phyloP scores from a whole-genome alignment of 306 rosid species.

The Gynostemma pentaphyllum region DNA sequence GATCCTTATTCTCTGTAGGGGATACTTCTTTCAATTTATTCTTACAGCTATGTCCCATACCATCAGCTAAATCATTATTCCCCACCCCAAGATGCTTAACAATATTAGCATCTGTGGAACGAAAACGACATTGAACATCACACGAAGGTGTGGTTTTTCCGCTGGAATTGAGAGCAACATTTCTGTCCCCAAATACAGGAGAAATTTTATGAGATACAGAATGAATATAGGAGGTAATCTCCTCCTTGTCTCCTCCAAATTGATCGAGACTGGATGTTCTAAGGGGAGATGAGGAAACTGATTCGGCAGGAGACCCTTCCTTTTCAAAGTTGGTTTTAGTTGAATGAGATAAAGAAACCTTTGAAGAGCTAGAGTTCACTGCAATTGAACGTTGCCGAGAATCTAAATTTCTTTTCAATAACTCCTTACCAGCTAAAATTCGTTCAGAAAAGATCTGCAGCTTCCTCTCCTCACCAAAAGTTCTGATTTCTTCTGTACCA shows the following conservation, averaged over 20 bases:
- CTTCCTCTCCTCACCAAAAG: conserved; percentile 23
- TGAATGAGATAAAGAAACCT: conserved; percentile 47
- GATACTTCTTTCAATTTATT: conserved; percentile 25
- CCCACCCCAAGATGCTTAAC: conserved; percentile 19
- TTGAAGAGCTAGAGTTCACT: conserved; percentile 71
- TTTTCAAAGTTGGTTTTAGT: conserved; percentile 34
- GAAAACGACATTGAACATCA: conserved; percentile 26
- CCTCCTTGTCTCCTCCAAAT: conserved; percentile 19
- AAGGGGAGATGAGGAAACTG: conserved; percentile 66
- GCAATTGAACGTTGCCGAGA: conserved; percentile 29
- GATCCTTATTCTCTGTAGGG: conserved; percentile 25
- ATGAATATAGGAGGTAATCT: conserved; percentile 9
- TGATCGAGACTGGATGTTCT: conserved; percentile 34
- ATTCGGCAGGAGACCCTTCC: conserved; percentile 60
- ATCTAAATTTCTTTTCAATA: conserved; percentile 28
- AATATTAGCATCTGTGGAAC: conserved; percentile 15
- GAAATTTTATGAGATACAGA: conserved; percentile 28
- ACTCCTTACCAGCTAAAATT: conserved; percentile 25
- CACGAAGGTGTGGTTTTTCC: conserved; percentile 21
- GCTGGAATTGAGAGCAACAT: conserved; percentile 23
- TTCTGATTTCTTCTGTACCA: conserved; percentile 17
- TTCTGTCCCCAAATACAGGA: conserved; percentile 15
- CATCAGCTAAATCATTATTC: conserved; percentile 16
- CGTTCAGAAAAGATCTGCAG: conserved; percentile 21
- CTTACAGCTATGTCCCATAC: conserved; percentile 2